Conservation (phyloP, 441 rosid species). For the Arabidopsis hybrid region DNA sequence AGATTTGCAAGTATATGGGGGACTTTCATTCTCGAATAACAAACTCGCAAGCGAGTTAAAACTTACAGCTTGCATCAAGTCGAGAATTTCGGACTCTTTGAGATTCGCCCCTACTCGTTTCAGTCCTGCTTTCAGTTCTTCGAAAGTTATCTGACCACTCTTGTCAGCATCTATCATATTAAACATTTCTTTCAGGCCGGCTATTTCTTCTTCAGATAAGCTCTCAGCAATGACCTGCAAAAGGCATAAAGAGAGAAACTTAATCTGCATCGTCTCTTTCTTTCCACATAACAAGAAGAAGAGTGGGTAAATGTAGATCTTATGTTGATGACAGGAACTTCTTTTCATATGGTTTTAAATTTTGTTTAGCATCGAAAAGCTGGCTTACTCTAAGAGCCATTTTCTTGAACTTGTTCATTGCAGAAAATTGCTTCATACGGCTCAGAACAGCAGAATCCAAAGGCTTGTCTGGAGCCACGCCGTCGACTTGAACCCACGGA, state of each 20-base stretch:
- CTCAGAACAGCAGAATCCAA: constrained; percentile 94
- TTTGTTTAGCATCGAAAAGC: constrained; percentile 3
- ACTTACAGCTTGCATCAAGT: constrained; percentile 96
- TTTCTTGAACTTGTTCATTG: constrained; percentile 98
- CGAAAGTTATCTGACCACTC: constrained; percentile 93
- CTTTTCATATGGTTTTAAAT: constrained; percentile 1
- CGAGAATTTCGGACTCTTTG: constrained; percentile 95
- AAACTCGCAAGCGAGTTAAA: not conserved
- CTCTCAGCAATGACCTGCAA: constrained; percentile 90
- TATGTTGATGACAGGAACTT: not conserved
- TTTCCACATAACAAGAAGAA: constrained; percentile 21
- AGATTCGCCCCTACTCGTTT: constrained; percentile 92
- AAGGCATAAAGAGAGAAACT: not conserved
- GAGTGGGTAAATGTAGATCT: constrained; percentile 1
- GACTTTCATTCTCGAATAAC: not conserved
- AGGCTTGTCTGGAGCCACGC: constrained; percentile 97
- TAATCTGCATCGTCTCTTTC: constrained; percentile 8
- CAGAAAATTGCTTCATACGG: constrained; percentile 98
- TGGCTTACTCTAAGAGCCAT: constrained; percentile 86
- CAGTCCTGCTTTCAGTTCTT: constrained; percentile 91
- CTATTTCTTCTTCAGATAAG: constrained; percentile 96
- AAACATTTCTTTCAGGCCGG: constrained; percentile 97
- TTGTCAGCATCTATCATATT: constrained; percentile 91
- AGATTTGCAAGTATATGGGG: not conserved
- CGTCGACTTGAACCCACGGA: constrained; percentile 95